Percentiles rank a stretch among this genome's conserved stretches.
phyloP scores from a whole-genome alignment of 2,329 filamentous ascomycete species.

The Chaetomium sp. region DNA sequence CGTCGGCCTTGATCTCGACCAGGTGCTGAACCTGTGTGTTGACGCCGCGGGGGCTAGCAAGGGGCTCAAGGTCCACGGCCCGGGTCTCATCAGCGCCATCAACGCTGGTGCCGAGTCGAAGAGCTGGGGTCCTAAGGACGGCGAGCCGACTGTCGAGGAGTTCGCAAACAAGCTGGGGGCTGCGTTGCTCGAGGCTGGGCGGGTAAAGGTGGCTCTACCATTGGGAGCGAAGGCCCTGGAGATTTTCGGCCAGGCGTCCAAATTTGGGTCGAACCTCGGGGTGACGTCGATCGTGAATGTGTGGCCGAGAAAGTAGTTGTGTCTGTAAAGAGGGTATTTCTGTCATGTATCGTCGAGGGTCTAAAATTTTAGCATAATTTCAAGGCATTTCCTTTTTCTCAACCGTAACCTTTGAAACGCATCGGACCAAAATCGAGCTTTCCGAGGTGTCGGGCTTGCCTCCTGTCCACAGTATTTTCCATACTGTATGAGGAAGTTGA shows the following conservation, averaged over 20 bases:
- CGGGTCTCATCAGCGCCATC: constrained; percentile 33
- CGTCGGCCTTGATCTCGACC: constrained; percentile 39
- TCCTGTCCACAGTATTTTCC: too few species aligned
- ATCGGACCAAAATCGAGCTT: too few species aligned
- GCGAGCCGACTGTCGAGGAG: constrained; percentile 24
- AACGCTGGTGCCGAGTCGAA: constrained; percentile 23
- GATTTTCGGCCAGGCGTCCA: constrained; percentile 29
- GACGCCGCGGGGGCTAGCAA: constrained; percentile 40
- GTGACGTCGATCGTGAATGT: constrained; percentile 24
- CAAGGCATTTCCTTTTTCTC: too few species aligned
- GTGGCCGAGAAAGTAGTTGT: constrained; percentile 16
- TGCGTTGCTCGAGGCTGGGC: constrained; percentile 38
- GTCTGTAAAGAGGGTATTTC: neutral
- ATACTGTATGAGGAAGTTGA: too few species aligned
- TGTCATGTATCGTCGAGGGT: neutral
- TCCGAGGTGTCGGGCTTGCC: too few species aligned
- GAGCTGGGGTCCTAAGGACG: constrained; percentile 17
- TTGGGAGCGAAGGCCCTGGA: constrained; percentile 36
- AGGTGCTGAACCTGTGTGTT: constrained; percentile 39
- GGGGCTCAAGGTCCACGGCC: constrained; percentile 33
- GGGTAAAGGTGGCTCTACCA: constrained; percentile 35
- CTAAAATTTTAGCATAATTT: too few species aligned
- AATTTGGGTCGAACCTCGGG: constrained; percentile 15
- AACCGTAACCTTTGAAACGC: too few species aligned
- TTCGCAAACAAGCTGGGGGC: constrained; percentile 30